A percentile compares a stretch with the other conserved stretches of the same genome.
phyloP scores from a whole-genome alignment of 2,329 filamentous ascomycete species.

The Helminthosporium solani region DNA sequence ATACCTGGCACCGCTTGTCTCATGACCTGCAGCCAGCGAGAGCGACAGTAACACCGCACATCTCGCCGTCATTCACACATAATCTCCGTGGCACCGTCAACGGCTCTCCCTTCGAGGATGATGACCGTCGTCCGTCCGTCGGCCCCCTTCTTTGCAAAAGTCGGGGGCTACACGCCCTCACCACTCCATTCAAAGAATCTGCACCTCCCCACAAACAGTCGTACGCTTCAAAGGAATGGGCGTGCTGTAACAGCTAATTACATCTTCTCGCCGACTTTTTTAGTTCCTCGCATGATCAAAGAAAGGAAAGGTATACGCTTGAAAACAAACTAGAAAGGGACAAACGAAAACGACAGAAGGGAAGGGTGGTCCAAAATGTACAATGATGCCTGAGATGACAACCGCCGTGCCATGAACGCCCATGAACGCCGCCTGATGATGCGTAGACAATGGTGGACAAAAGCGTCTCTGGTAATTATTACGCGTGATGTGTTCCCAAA shows the following conservation, averaged over 20 bases:
- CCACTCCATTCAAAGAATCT: slow-evolving; percentile 8
- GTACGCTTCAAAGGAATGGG: slow-evolving; percentile 10
- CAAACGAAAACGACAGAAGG: slow-evolving; percentile 10
- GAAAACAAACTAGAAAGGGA: slow-evolving; percentile 3
- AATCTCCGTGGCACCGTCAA: slow-evolving; percentile 8
- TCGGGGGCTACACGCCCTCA: slow-evolving; percentile 1
- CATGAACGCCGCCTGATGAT: slow-evolving; percentile 38
- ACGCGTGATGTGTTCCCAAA: slow-evolving; percentile 20
- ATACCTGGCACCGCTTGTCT: slow-evolving; percentile 11
- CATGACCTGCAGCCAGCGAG: slow-evolving; percentile 21
- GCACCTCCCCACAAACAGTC: neutral
- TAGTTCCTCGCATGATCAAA: slow-evolving; percentile 3
- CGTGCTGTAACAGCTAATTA: slow-evolving; percentile 27
- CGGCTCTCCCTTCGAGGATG: neutral
- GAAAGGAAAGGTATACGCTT: slow-evolving; percentile 13
- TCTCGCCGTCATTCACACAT: slow-evolving; percentile 19
- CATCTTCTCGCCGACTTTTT: slow-evolving; percentile 24
- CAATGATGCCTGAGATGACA: slow-evolving; percentile 14
- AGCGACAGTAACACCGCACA: slow-evolving; percentile 5
- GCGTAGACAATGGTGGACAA: slow-evolving; percentile 15
- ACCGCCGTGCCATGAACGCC: slow-evolving; percentile 21
- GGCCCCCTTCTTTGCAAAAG: neutral
- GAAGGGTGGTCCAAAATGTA: slow-evolving; percentile 13
- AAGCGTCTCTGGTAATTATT: slow-evolving; percentile 12
- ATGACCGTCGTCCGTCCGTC: neutral